A percentile compares a stretch with the other conserved stretches of the same genome.
These are phyloP conservation scores for Haberlea rhodopensis DNA, from an alignment of 257 asterid species.

Conservation along the genomic window DNA sequence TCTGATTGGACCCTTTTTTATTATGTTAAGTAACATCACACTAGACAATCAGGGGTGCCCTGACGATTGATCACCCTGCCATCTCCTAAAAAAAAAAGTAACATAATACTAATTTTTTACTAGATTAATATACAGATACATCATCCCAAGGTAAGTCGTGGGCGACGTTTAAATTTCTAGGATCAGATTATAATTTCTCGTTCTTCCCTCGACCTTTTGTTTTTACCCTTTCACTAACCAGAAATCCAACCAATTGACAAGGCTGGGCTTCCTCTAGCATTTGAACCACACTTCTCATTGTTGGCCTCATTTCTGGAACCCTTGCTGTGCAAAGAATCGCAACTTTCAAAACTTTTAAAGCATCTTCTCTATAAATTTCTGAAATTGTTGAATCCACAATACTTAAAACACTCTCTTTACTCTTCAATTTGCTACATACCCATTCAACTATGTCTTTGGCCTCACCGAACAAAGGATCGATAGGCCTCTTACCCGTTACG, in stretches of 20 bases:
- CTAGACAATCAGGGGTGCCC: too few species aligned
- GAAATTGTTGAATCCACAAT: slow-evolving; percentile 57
- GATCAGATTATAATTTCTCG: too few species aligned
- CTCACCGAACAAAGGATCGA: slow-evolving; percentile 76
- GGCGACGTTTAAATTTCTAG: too few species aligned
- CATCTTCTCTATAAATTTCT: slow-evolving; percentile 52
- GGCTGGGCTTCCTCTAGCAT: slow-evolving; percentile 76
- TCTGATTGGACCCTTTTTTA: too few species aligned
- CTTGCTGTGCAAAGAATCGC: slow-evolving; percentile 81
- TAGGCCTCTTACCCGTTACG: slow-evolving; percentile 82
- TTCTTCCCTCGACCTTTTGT: neutral
- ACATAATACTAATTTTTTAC: too few species aligned
- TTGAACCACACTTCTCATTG: slow-evolving; percentile 81
- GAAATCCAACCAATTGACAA: slow-evolving; percentile 25
- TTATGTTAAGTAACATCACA: too few species aligned
- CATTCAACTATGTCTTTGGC: slow-evolving; percentile 68
- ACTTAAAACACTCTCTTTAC: slow-evolving; percentile 54
- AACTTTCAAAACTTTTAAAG: slow-evolving; percentile 62
- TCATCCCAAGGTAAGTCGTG: too few species aligned
- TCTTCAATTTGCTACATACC: slow-evolving; percentile 67
- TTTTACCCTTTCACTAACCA: neutral
- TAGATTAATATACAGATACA: too few species aligned
- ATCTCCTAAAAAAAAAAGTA: too few species aligned
- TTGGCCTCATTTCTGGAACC: slow-evolving; percentile 73
- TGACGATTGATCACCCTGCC: too few species aligned